Conservation (phyloP, 2,329 filamentous ascomycete species). For the Madurella mycetomatis region DNA sequence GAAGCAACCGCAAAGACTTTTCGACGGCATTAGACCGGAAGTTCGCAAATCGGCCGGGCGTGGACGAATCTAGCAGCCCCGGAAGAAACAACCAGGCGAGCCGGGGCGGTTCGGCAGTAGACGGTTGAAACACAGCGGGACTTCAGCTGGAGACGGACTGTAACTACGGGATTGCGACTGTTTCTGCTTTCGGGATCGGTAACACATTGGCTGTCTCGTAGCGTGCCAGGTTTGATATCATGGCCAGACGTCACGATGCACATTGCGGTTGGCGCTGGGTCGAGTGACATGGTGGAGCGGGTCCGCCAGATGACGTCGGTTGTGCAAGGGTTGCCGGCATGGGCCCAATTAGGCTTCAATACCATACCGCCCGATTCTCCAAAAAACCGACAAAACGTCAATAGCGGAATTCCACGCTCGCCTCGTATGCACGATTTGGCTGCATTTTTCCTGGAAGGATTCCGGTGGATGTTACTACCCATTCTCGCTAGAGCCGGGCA, state of each 20-base stretch:
- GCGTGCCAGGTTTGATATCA: conserved; percentile 11
- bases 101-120: background rate
- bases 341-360: conserved; percentile 1
- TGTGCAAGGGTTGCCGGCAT: background rate
- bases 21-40: background rate
- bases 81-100: background rate
- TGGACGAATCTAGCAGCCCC: background rate
- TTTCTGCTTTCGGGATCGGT: background rate
- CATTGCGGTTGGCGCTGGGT: background rate
- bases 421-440: background rate
- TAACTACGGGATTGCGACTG: background rate
- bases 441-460: background rate
- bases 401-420: background rate
- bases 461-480: no score
- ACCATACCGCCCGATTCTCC: background rate
- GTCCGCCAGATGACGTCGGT: conserved; percentile 22
- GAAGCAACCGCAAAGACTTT: background rate
- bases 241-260: conserved; percentile 16
- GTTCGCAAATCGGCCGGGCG: background rate
- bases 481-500: no score
- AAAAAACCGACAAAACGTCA: background rate
- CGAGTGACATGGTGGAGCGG: background rate
- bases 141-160: background rate
- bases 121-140: background rate
- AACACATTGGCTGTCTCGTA: background rate